Evolutionary conservation across 2,329 filamentous ascomycete genomes (phyloP), one percentile per base, ranked within the genome.

Genomic region (Monosporascus sp.): DNA sequence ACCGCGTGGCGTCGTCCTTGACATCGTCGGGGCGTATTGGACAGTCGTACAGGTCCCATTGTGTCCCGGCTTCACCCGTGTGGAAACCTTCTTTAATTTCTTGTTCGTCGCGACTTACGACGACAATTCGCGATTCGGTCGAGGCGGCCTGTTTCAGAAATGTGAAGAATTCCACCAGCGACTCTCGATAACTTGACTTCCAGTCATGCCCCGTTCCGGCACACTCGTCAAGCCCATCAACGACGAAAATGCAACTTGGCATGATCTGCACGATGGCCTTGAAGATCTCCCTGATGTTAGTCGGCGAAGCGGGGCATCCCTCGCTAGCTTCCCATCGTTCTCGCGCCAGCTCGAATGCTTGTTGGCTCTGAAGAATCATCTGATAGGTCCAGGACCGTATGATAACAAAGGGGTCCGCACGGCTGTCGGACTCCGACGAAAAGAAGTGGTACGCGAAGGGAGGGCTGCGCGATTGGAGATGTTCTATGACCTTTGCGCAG

Each of bases 381-480:
- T 70, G 62, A 0, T 57, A 53, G 0, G 70, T 53, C 71, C 68
- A 74, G 0, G 64, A 67, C 7, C 67, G 51, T 2, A 70, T n/a
- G 0, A 63, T 61, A 2, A 54, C 3, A 6, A 57, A 70, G 2
- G 64, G 63, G 17, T 67, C 58, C 0, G 57, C 51, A 7, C 58
- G 62, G 35, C 59, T 63, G 20, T 60, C 57, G 20, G 51, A 41
- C 1, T 66, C 61, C 0, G 66, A 65, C 0, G 67, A 68, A n/a
- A 70, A 64, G 43, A 73, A 73, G 54, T 67, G 72, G 41, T 68
- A 58, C 0, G 60, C 62, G 0, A 67, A 31, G 0, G 60, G 59
- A 0, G 45, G 44, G 0, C n/a, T 53, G 5, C 0, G 24, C 24
- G 4, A 52, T 35, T 0, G n/a, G n/a, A 72, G 15, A 35, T 67